Base-by-base conservation (phyloP, 2,329 filamentous ascomycete genomes). In the Xylaria sp. region DNA sequence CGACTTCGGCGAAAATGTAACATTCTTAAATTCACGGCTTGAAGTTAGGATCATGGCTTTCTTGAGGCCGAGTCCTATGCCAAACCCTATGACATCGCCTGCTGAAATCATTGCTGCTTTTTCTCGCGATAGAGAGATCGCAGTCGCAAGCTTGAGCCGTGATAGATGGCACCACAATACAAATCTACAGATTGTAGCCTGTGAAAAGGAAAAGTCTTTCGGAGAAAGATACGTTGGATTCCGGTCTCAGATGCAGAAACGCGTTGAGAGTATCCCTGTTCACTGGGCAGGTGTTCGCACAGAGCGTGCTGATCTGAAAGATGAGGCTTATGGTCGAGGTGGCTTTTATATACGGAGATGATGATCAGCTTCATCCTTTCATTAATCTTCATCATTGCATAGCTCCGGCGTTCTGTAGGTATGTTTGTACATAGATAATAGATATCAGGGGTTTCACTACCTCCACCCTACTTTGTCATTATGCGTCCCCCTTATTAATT, bases 41-140 rank as follows among this genome's bases (percentile, higher is more conserved):
- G 78, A 82, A 34, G 68, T 88, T 4, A 70, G 85, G 1, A 68
- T 88, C 2, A 83, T 89, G 82, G 85, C 83, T 0, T 86, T 82
- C 42, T 68, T 89, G 1, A 81, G 81, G 34, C 72, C 76, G 0
- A 67, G 75, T 9, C 62, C 66, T 1, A 56, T 57, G 1, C 59
- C 55, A 2, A 59, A 59, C 11, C 57, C 37, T 47, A 57, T 61
- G n/a, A 57, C 59, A 1, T 50, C 64, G 4, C 51, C 59, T 4
- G 68, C 72, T 1, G 68, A 71, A 0, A 55, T 71, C 0, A 34
- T 73, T 2, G 69, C 70, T 2, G 65, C 74, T 7, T 71, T 76
- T 35, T 69, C 69, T 0, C 69, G 69, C 10, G 80, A 83, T 52
- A 73, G 78, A 1, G 67, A 75, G 37, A 71, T 78, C 1, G 72